A percentile compares a stretch with the other conserved stretches of the same genome.
phyloP scores from a whole-genome alignment of 768 basidiomycete genomes.

The Nevesoporus exiguus region DNA sequence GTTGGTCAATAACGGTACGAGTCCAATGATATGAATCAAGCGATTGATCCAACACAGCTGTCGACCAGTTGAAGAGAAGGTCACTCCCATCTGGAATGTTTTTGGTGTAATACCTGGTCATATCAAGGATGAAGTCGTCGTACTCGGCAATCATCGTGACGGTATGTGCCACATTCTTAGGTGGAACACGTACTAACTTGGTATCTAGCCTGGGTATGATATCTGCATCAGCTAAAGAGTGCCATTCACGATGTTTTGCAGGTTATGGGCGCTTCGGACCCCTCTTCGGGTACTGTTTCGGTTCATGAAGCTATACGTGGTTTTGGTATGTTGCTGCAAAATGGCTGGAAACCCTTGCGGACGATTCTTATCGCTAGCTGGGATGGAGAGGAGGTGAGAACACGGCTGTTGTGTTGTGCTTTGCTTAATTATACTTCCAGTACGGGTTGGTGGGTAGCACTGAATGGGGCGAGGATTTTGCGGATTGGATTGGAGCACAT shows the following conservation, averaged over 20 bases:
- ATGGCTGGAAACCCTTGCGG: constrained; percentile 67
- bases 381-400: constrained; percentile 68
- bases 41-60: not conserved
- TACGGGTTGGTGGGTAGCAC: constrained; percentile 81
- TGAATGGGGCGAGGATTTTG: constrained; percentile 94
- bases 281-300: constrained; percentile 54
- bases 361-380: constrained; percentile 76
- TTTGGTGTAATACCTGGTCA: constrained; percentile 84
- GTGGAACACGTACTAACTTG: constrained; percentile 7
- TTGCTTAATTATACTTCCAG: constrained; percentile 27
- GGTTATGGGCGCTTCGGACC: constrained; percentile 54
- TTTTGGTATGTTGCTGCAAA: constrained; percentile 45
- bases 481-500: constrained; percentile 72
- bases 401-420: not conserved
- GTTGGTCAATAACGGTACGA: constrained; percentile 53
- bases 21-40: not conserved
- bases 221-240: not conserved
- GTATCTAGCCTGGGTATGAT: constrained; percentile 23
- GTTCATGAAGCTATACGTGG: constrained; percentile 56
- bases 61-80: constrained; percentile 62
- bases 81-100: constrained; percentile 91
- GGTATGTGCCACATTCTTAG: constrained; percentile 41
- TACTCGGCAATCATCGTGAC: constrained; percentile 88
- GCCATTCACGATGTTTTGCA: constrained; percentile 11
- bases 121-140: constrained; percentile 78